Evolutionary conservation across 2,329 filamentous ascomycete species (phyloP), one percentile per base, ranked within the genome.

Genomic region (Diaporthe sp.): DNA sequence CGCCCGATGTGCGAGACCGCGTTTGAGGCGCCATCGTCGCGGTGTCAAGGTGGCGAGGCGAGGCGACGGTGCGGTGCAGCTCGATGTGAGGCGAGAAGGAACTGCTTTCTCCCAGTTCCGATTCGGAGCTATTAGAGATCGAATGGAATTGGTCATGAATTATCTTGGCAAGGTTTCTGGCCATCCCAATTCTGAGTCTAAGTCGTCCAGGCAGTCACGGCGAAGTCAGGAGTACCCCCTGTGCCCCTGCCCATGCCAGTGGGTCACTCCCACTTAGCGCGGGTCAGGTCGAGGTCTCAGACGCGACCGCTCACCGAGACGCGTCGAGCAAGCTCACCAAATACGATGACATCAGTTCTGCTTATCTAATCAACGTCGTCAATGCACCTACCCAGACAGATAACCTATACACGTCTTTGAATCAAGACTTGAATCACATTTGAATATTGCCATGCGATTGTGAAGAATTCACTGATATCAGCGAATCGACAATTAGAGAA

Each of bases 1-100:
- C 71, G 47, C 39, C 58, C 57, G 71, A 44, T 28, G n/a, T 28
- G 47, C 71, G 68, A 37, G 75, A 74, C 44, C 76, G 76, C 42
- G 76, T 77, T 22, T 73, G 60, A n/a, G 76, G 67, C 28, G 68
- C 76, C 76, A 77, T 77, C 39, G 47, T 67, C 44, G 37, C 44
- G 15, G 13, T 12, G 31, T 42, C 31, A 39, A 17, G 31, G 17
- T 72, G 57, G 53, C 51, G 31, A 72, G 57, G 9, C 25, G 31
- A 72, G 57, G 9, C 25, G 31, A 28, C 61, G 25, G 25, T 31
- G 42, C 31, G 31, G 22, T 31, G 67, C 37, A 22, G 57, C 49
- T 42, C 22, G 31, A 44, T 1, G 20, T 20, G 58, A 34, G 15
- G 37, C 20, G 42, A 37, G 37, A 55, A 55, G 15, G 12, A 31